Evolutionary conservation across 169 alveolate genomes (phyloP).

Genomic region (Perkinsus olseni): DNA sequence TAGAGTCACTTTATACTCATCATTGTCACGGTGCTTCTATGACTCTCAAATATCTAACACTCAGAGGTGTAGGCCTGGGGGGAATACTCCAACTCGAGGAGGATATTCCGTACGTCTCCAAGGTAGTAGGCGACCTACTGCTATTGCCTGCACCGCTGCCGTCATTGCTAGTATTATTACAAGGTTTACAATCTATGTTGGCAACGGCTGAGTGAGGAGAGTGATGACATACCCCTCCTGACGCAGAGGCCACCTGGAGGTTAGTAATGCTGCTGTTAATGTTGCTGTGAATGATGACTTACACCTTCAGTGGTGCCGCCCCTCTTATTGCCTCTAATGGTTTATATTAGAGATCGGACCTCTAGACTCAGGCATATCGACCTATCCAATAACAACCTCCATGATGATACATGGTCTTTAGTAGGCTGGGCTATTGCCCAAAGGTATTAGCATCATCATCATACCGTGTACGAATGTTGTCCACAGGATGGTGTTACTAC

Average conservation of each 20-base stretch:
- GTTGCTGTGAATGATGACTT: background rate
- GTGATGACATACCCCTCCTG: too few species aligned
- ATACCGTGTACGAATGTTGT: too few species aligned
- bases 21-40: background rate
- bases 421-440: background rate
- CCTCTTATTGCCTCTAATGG: background rate
- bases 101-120: background rate
- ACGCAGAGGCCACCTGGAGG: too few species aligned
- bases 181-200: too few species aligned
- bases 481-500: background rate
- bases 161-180: too few species aligned
- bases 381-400: background rate
- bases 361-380: background rate
- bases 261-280: background rate
- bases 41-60: too few species aligned
- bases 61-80: background rate
- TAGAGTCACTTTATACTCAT: background rate
- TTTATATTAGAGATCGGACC: background rate
- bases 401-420: background rate
- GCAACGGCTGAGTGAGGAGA: too few species aligned
- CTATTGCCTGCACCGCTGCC: too few species aligned
- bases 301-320: background rate
- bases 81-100: background rate
- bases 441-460: background rate
- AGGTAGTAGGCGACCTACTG: background rate